Conservation (phyloP, 257 asterid genomes). For the Knoxia roxburghii region DNA sequence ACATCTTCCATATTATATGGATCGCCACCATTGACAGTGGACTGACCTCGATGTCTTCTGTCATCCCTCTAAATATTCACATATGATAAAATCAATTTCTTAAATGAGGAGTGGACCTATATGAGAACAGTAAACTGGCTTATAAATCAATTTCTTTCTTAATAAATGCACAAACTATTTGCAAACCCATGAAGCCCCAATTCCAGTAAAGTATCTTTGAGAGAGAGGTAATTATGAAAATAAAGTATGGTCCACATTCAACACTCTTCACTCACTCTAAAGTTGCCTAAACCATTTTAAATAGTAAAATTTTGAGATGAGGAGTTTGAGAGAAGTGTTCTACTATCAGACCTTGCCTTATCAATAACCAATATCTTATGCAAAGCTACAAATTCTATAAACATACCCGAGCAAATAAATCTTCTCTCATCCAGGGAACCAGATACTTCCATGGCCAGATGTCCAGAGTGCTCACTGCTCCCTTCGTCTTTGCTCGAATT, state of each 20-base stretch:
- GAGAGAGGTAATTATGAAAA: background rate
- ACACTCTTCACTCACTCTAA: background rate
- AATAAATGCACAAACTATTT: background rate
- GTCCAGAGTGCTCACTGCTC: constrained; percentile 81
- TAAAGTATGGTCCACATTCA: background rate
- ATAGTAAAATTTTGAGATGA: background rate
- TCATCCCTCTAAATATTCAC: constrained; percentile 67
- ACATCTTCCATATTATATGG: constrained; percentile 66
- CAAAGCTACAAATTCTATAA: constrained; percentile 11
- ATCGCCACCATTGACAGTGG: constrained; percentile 35
- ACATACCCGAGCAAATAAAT: constrained; percentile 89
- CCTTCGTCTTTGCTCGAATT: constrained; percentile 49
- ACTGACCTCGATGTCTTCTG: constrained; percentile 46
- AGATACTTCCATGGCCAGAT: constrained; percentile 99
- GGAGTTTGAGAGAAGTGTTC: background rate
- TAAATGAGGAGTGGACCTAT: background rate
- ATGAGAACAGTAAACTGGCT: background rate
- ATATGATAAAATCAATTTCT: constrained; percentile 5
- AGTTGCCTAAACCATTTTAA: background rate
- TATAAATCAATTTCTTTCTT: background rate
- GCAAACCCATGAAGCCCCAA: background rate
- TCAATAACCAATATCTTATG: background rate
- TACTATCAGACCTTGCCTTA: background rate
- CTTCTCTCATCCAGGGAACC: constrained; percentile 99
- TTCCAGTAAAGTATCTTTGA: background rate